Conservation (phyloP, 2,329 filamentous ascomycete species). For the Trichoderma endophyticum region DNA sequence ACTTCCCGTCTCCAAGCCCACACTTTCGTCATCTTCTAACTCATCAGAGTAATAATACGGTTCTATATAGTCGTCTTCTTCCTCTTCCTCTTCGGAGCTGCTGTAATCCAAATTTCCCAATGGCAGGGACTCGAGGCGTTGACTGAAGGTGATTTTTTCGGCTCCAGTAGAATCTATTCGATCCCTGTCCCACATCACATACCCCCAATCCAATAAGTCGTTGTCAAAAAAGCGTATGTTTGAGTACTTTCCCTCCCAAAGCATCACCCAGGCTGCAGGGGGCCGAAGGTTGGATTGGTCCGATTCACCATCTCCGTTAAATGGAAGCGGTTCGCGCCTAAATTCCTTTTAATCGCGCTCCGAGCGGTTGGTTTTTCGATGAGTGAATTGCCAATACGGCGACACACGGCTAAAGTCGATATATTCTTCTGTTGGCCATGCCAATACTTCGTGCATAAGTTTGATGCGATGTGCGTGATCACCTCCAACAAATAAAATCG, state of each 20-base stretch:
- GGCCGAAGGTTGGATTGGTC: not conserved
- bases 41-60: not conserved
- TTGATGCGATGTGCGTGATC: not conserved
- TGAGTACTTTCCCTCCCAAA: not conserved
- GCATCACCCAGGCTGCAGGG: not conserved
- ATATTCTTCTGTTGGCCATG: not conserved
- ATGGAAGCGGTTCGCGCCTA: not conserved
- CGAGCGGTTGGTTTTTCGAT: not conserved
- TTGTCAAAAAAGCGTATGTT: not conserved
- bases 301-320: not conserved
- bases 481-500: not conserved
- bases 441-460: not conserved
- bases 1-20: not conserved
- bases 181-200: slow-evolving; percentile 21
- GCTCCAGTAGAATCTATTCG: slow-evolving; percentile 1
- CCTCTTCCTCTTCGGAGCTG: not conserved
- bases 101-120: not conserved
- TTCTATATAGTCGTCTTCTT: not conserved
- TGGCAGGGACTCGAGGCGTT: not conserved
- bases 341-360: not conserved
- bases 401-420: not conserved
- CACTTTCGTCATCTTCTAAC: not conserved
- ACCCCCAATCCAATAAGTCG: slow-evolving; percentile 13
- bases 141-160: not conserved
- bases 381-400: not conserved